Conservation (phyloP, 352 stramenopile species). For the Globisporangium megalacanthum region DNA sequence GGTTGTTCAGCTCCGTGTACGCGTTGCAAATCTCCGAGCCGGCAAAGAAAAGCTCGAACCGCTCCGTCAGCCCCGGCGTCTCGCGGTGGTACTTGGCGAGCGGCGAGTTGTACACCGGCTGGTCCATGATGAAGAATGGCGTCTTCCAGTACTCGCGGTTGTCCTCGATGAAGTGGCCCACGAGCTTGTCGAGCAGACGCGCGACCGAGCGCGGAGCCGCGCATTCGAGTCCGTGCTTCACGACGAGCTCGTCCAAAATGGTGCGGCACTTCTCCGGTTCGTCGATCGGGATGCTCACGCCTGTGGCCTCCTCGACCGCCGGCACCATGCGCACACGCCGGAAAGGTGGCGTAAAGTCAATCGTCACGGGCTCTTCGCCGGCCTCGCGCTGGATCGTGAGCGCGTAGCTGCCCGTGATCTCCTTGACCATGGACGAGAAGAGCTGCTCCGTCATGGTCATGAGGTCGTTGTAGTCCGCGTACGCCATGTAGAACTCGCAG, state of each 20-base stretch:
- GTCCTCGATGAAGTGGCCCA: conserved; percentile 86
- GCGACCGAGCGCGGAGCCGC: conserved; percentile 63
- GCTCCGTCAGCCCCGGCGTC: conserved; percentile 92
- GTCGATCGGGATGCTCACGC: conserved; percentile 66
- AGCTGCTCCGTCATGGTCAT: conserved; percentile 96
- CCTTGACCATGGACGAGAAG: conserved; percentile 87
- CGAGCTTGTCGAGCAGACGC: conserved; percentile 85
- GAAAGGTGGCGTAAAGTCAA: conserved; percentile 95
- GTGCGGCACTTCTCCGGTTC: conserved; percentile 50
- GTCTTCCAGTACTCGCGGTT: conserved; percentile 88
- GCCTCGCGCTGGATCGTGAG: conserved; percentile 89
- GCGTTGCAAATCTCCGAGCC: conserved; percentile 97
- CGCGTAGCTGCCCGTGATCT: conserved; percentile 85
- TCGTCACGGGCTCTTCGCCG: conserved; percentile 67
- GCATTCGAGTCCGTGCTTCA: conserved; percentile 72
- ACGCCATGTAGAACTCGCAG: conserved; percentile 98
- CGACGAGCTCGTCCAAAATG: conserved; percentile 60
- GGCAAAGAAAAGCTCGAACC: conserved; percentile 98
- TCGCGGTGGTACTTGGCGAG: conserved; percentile 95
- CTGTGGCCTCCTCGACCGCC: conserved; percentile 65
- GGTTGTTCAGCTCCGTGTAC: conserved; percentile 99
- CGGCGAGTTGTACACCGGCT: conserved; percentile 97
- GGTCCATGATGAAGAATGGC: conserved; percentile 98
- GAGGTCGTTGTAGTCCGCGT: conserved; percentile 98
- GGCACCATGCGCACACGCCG: conserved; percentile 92